phyloP scores from a whole-genome alignment of 345 rosid genomes.

The Raphanus raphanistrum region DNA sequence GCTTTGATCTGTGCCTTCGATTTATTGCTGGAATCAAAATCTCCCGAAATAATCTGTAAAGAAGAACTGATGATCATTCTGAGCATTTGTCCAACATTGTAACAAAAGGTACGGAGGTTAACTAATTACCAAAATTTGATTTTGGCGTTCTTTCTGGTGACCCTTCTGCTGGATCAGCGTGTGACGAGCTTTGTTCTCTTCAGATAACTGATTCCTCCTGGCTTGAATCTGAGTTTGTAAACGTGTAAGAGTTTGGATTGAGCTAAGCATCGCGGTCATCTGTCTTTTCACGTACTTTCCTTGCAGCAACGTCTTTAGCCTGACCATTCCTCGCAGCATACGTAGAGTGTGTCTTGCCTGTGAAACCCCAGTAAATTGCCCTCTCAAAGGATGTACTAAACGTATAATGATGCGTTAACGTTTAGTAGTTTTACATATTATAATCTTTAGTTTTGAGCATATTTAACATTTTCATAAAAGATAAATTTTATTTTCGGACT shows the following conservation, averaged over 20 bases:
- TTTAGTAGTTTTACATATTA: background rate
- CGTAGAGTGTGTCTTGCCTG: slow-evolving; percentile 82
- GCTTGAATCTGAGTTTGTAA: slow-evolving; percentile 73
- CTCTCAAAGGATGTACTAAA: background rate
- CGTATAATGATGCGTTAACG: background rate
- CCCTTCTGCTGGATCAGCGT: slow-evolving; percentile 62
- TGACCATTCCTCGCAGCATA: slow-evolving; percentile 73
- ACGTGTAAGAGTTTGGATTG: slow-evolving; percentile 86
- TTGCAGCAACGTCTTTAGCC: slow-evolving; percentile 66
- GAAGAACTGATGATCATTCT: background rate
- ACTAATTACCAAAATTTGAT: slow-evolving; percentile 51
- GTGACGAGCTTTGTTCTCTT: slow-evolving; percentile 75
- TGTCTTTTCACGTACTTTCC: slow-evolving; percentile 77
- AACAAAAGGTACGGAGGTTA: slow-evolving; percentile 21
- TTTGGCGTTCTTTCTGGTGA: slow-evolving; percentile 35
- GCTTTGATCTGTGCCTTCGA: slow-evolving; percentile 73
- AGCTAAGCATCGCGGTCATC: slow-evolving; percentile 63
- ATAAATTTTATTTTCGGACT: too few species aligned
- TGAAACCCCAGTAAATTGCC: background rate
- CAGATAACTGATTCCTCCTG: slow-evolving; percentile 71
- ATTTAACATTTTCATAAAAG: background rate
- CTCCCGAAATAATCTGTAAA: slow-evolving; percentile 38
- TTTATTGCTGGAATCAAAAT: slow-evolving; percentile 62
- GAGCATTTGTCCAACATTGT: background rate
- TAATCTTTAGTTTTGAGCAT: background rate